Percentiles rank a stretch among this genome's conserved stretches.
Conservation (phyloP, 441 rosid genomes). For the Gossypium gossypioides region DNA sequence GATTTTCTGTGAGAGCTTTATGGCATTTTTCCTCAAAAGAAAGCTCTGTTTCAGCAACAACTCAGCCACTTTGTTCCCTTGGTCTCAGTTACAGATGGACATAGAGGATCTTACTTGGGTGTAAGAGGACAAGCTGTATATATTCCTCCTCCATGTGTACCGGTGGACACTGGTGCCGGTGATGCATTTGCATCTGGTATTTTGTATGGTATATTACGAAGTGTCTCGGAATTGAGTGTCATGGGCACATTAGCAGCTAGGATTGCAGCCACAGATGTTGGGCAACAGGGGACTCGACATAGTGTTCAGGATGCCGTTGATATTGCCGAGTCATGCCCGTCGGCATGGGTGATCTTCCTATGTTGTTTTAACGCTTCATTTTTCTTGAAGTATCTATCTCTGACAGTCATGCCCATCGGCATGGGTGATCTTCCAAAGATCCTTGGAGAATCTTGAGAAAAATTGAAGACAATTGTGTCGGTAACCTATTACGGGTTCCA, state of each 20-base stretch:
- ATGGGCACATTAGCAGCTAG: slow-evolving; percentile 77
- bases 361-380: not conserved
- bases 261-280: slow-evolving; percentile 74
- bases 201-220: slow-evolving; percentile 60
- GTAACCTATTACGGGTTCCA: no score
- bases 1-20: slow-evolving; percentile 64
- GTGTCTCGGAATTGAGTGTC: slow-evolving; percentile 63
- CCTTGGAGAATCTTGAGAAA: no score
- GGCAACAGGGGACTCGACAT: slow-evolving; percentile 87
- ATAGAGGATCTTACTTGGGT: slow-evolving; percentile 74
- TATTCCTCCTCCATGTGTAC: slow-evolving; percentile 71
- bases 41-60: slow-evolving; percentile 59
- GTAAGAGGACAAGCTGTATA: slow-evolving; percentile 84
- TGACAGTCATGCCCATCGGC: no score
- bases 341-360: no score
- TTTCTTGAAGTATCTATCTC: not conserved
- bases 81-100: slow-evolving; percentile 83
- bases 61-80: slow-evolving; percentile 83
- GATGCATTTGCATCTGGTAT: slow-evolving; percentile 87
- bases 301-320: slow-evolving; percentile 57
- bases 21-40: slow-evolving; percentile 61
- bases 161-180: slow-evolving; percentile 81
- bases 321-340: slow-evolving; percentile 58
- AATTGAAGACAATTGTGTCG: no score
- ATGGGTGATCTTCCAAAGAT: no score